Percentiles rank a stretch among this genome's conserved stretches.
phyloP scores from a whole-genome alignment of 2,329 filamentous ascomycete species.

The Botrytis fabae region DNA sequence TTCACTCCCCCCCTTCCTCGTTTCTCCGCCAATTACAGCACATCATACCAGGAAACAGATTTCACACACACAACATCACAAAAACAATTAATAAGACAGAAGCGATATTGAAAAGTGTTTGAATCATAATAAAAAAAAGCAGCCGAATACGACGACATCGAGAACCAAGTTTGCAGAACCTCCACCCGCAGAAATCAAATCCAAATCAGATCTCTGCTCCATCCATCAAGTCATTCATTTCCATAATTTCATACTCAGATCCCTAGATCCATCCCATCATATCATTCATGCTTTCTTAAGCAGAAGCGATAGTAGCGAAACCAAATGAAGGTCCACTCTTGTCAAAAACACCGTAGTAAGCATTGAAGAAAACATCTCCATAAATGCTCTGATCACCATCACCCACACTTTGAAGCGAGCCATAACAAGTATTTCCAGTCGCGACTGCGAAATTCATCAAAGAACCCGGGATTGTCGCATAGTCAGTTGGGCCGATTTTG shows the following conservation, averaged over 20 bases:
- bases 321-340: constrained; percentile 34
- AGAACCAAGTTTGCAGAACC: background rate
- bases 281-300: background rate
- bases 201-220: background rate
- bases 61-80: background rate
- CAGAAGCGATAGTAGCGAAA: constrained; percentile 32
- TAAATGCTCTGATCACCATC: constrained; percentile 37
- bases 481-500: constrained; percentile 38
- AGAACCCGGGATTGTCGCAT: constrained; percentile 41
- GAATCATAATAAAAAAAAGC: background rate
- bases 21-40: background rate
- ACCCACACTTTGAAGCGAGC: constrained; percentile 42
- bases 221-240: constrained; percentile 1
- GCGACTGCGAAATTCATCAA: constrained; percentile 42
- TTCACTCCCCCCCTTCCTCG: background rate
- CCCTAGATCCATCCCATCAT: background rate
- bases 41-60: background rate
- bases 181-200: background rate
- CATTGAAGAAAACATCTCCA: constrained; percentile 41
- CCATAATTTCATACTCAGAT: background rate
- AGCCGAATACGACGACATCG: background rate
- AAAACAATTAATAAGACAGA: background rate
- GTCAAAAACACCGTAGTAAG: constrained; percentile 39
- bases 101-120: background rate
- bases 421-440: constrained; percentile 40